Percentiles rank a stretch among this genome's conserved stretches.
Evolutionary conservation across 352 stramenopile genomes (phyloP).

Genomic region (Globisporangium paddicum): DNA sequence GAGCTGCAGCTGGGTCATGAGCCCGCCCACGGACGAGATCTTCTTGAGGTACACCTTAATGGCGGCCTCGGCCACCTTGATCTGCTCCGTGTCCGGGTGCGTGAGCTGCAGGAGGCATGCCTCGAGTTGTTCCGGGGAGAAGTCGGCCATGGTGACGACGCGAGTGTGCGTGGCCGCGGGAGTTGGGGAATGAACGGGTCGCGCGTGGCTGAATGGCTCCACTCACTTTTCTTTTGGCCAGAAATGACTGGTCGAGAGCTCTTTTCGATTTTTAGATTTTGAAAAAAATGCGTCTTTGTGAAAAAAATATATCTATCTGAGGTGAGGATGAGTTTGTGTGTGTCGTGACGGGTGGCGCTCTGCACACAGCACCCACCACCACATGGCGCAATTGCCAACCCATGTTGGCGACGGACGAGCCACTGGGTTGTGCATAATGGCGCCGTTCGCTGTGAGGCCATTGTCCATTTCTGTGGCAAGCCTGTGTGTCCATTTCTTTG

Average conservation of each 20-base stretch:
- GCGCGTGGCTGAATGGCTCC: slow-evolving; percentile 1
- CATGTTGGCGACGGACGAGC: slow-evolving; percentile 4
- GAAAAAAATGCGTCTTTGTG: no score
- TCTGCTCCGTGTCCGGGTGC: slow-evolving; percentile 93
- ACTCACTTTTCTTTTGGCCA: background rate
- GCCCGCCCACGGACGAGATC: slow-evolving; percentile 70
- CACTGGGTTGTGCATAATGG: no score
- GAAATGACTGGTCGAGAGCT: background rate
- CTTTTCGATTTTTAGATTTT: no score
- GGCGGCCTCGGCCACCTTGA: slow-evolving; percentile 91
- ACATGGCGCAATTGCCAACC: background rate
- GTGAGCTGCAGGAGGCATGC: slow-evolving; percentile 88
- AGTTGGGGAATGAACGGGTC: slow-evolving; percentile 15
- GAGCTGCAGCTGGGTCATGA: slow-evolving; percentile 89
- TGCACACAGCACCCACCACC: background rate
- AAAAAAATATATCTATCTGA: background rate
- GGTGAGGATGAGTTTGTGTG: background rate
- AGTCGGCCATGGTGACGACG: slow-evolving; percentile 58
- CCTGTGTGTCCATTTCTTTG: no score
- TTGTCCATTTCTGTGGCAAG: no score
- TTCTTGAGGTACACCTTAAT: slow-evolving; percentile 94
- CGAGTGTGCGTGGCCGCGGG: slow-evolving; percentile 12
- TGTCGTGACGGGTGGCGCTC: background rate
- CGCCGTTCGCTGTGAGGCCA: no score
- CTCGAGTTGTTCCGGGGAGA: slow-evolving; percentile 79